Evolutionary conservation across 2,329 filamentous ascomycete genomes (phyloP).

Genomic region (Fusarium torulosum): DNA sequence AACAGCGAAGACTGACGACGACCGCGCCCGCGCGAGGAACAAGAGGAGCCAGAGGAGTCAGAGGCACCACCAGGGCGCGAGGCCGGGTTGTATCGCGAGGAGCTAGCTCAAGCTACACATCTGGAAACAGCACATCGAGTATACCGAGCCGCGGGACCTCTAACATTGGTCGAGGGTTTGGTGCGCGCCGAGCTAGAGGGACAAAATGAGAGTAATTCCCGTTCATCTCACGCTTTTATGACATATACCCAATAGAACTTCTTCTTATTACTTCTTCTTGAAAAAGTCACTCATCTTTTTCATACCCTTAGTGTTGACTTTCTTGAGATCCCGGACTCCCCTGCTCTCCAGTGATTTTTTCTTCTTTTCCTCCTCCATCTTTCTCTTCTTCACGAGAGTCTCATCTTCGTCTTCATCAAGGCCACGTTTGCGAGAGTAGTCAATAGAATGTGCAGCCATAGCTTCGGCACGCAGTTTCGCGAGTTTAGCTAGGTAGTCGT

Average conservation of each 20-base stretch:
- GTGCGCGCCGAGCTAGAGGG: slow-evolving; percentile 52
- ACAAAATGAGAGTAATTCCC: slow-evolving; percentile 42
- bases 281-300: slow-evolving; percentile 98
- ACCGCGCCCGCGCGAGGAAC: slow-evolving; percentile 48
- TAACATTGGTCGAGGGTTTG: slow-evolving; percentile 53
- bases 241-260: slow-evolving; percentile 51
- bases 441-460: slow-evolving; percentile 74
- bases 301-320: slow-evolving; percentile 93
- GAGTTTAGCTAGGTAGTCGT: slow-evolving; percentile 76
- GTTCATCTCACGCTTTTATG: slow-evolving; percentile 30
- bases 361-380: slow-evolving; percentile 89
- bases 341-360: slow-evolving; percentile 80
- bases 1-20: slow-evolving; percentile 51
- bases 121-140: slow-evolving; percentile 47
- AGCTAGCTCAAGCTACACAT: slow-evolving; percentile 48
- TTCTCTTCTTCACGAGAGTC: slow-evolving; percentile 79
- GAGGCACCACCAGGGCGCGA: slow-evolving; percentile 50
- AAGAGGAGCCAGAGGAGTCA: slow-evolving; percentile 53
- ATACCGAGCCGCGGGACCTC: slow-evolving; percentile 52
- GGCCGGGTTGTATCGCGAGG: slow-evolving; percentile 48
- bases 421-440: slow-evolving; percentile 78
- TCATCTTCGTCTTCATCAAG: slow-evolving; percentile 76
- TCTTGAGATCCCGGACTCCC: slow-evolving; percentile 84
- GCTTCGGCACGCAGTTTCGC: slow-evolving; percentile 78
- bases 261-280: slow-evolving; percentile 68